Base-by-base conservation (phyloP, 2,329 filamentous ascomycete genomes). In the Emergomyces africanus region DNA sequence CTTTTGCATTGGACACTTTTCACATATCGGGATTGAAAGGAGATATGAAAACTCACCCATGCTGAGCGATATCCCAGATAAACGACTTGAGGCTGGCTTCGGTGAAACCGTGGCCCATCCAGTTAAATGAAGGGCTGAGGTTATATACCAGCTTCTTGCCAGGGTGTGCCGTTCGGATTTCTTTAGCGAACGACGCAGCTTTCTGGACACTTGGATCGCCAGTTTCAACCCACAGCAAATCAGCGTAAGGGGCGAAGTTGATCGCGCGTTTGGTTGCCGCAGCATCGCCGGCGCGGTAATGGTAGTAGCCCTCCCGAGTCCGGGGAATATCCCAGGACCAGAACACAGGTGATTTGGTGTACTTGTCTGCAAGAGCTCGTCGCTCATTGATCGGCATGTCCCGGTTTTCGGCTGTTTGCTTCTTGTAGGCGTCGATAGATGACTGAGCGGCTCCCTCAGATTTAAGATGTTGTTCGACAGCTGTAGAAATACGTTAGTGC, bases 201-300 rank as follows among this genome's bases (percentile, higher is more conserved):
- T 95, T 88, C 56, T 83, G 74, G 12, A 97, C 89, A 65, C 84
- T 86, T 25, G 94, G 92, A 65, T 94, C 88, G 54, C 89, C 92
- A 0, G 94, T 97, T 77, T 99, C 94, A 54, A 97, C 89, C 94
- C 94, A 99, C 14, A 97, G 81, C 20, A 99, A 85, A 72, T 99
- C 94, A 1, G 94, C 90, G 70, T 89, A 96, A 0, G 92, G 91
- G 0, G 86, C 90, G 68, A 95, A 97, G 54, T 88, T 89, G 61
- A 95, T 85, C 1, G 91, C 91, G 59, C 94, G 88, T 79, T 97
- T 97, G 42, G 88, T 94, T 0, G 90, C 90, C 0, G 89, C 88
- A 6, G 77, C 72, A 77, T 92, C 85, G 65, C 71, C 70, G 25
- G 70, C 70, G 14, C 65, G 81, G 80, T 90, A 95, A 74, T 96